Base-by-base conservation (phyloP, 1,284 basidiomycete species). In the Malassezia slooffiae region DNA sequence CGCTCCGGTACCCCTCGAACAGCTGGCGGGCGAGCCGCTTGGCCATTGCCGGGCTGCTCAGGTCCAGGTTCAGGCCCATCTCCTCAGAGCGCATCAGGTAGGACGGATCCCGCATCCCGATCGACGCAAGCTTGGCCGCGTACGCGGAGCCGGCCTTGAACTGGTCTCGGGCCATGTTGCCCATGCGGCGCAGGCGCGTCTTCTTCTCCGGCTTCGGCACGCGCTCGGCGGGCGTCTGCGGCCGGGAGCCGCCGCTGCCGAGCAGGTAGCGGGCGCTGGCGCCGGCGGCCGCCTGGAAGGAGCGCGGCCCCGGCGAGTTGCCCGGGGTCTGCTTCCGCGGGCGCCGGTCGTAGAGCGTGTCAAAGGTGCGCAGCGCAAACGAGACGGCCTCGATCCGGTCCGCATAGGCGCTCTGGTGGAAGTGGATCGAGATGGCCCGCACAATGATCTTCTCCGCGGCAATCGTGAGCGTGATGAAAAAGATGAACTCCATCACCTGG, bases 331-430 rank as follows among this genome's bases (percentile, higher is more conserved):
- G 5, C 22, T 23, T 11, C 13, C 30, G 26, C n/a, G 83, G 83
- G 28, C 77, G 77, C 68, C 82, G 81, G 47, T 77, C 72, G 30
- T 81, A 77, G 24, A 86, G 75, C 54, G 75, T 75, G 68, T 86
- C 83, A 44, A 86, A 76, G 26, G 78, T 77, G 16, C 69, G 67
- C 19, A 85, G 74, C 3, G 79, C 73, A 38, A 74, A 70, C 34
- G 74, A 72, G 2, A 83, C 74, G 16, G 73, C 71, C 9, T 78
- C 75, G 12, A 84, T 73, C 40, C 83, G 81, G 27, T 86, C 83
- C 50, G 76, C 76, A 62, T 80, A 86, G 11, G 83, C 83, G 7
- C 77, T 80, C 34, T 74, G 76, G 63, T 86, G 83, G 71, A 86
- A 86, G 15, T 52, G 54, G 44, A 66, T 62, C 40, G 63, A 59